Conservation (phyloP, 257 asterid genomes). For the Handroanthus guayacan region DNA sequence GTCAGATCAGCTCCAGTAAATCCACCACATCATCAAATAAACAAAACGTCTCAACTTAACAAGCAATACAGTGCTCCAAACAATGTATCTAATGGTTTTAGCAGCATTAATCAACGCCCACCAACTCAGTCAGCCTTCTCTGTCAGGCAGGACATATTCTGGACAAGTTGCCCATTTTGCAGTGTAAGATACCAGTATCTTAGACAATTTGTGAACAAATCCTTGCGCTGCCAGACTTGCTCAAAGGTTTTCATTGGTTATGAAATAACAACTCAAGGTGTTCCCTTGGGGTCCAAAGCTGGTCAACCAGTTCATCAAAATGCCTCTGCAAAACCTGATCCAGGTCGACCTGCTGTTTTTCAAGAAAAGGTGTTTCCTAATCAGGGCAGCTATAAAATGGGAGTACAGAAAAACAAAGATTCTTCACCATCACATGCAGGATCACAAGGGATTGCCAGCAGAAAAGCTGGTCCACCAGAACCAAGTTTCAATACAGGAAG, state of each 20-base stretch:
- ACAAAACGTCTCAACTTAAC: conserved; percentile 43
- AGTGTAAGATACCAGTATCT: conserved; percentile 46
- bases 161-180: conserved; percentile 77
- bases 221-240: conserved; percentile 63
- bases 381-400: conserved; percentile 26
- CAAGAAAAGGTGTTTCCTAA: conserved; percentile 30
- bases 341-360: conserved; percentile 35
- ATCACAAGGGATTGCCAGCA: conserved; percentile 33
- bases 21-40: conserved; percentile 55
- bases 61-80: conserved; percentile 42
- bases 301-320: conserved; percentile 35
- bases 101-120: conserved; percentile 48
- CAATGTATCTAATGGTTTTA: conserved; percentile 48
- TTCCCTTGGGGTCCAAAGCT: conserved; percentile 29
- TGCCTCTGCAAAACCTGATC: conserved; percentile 39
- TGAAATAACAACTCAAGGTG: conserved; percentile 41
- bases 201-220: conserved; percentile 41
- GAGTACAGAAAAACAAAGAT: conserved; percentile 33
- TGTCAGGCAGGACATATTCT: conserved; percentile 45
- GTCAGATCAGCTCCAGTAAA: conserved; percentile 46
- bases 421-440: conserved; percentile 30
- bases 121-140: conserved; percentile 44
- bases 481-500: conserved; percentile 26
- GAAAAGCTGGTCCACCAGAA: conserved; percentile 30
- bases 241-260: conserved; percentile 41